phyloP scores from a whole-genome alignment of 768 basidiomycete genomes.

The Pleurotus tuoliensis region DNA sequence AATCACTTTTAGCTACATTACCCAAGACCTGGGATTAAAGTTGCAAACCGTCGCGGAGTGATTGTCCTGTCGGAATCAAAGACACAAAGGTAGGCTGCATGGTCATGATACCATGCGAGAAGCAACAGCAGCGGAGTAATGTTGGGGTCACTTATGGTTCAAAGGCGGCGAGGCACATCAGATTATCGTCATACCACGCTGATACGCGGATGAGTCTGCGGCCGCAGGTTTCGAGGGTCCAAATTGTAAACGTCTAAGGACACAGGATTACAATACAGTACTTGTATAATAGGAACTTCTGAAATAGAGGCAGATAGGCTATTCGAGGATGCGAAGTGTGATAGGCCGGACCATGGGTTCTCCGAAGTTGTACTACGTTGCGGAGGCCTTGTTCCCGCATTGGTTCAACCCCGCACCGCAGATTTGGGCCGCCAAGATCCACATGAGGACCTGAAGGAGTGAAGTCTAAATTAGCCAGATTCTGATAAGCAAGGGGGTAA shows the following conservation, averaged over 20 bases:
- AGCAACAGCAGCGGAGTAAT: constrained; percentile 2
- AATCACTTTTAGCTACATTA: not conserved
- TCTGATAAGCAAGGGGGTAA: not conserved
- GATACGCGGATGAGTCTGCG: not conserved
- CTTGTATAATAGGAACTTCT: too few species aligned
- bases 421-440: constrained; percentile 83
- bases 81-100: too few species aligned
- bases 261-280: too few species aligned
- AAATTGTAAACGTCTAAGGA: not conserved
- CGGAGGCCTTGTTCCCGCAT: constrained; percentile 36
- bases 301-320: not conserved
- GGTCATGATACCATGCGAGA: not conserved
- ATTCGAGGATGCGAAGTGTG: not conserved
- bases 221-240: not conserved
- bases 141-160: not conserved
- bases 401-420: constrained; percentile 80
- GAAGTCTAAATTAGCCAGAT: constrained; percentile 7
- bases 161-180: not conserved
- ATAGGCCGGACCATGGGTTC: constrained; percentile 7
- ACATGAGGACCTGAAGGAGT: constrained; percentile 60
- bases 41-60: constrained; percentile 6
- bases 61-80: too few species aligned
- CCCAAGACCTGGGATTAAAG: not conserved
- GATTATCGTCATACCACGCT: not conserved
- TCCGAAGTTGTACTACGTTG: not conserved